Base-by-base conservation (phyloP, 2,329 filamentous ascomycete species). In the Annulohypoxylon truncatum region DNA sequence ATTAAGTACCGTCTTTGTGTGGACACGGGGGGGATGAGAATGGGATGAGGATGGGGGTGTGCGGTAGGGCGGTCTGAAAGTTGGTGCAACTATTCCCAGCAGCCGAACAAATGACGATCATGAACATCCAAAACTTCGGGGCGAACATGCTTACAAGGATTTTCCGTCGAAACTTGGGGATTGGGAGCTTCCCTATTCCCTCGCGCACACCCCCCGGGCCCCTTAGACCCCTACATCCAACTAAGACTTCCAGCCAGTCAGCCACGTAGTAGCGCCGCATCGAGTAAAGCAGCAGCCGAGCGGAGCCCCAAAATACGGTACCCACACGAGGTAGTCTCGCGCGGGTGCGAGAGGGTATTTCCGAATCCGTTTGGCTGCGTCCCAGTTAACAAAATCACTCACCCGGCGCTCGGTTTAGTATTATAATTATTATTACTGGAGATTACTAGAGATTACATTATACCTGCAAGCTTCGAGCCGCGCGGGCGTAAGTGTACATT, bases 371-470 rank as follows among this genome's bases (percentile, higher is more conserved):
- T 67, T 61, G 64, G 35, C 52, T 69, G 64, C 67, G 52, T 66
- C 58, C 51, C 50, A 55, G 29, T 48, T 18, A 55, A 67, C 57
- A 67, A 69, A 69, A 69, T 69, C 46, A 67, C 67, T 69, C 67
- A 69, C 60, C 56, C 50, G 55, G 35, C 35, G n/a, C 35, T 52
- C 8, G 20, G 47, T 40, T 64, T 64, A 64, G 63, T 26, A 66
- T 67, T 46, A 40, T 42, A 26, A 22, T 20, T 50, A 57, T 64
- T 64, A 66, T 62, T 58, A 69, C 56, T 66, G 63, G 62, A 52
- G 46, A 64, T 58, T 57, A 40, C 33, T 20, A 48, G 20, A 31
- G 26, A 48, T 48, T 52, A 20, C 28, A 48, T 42, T 42, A 42
- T 22, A 42, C 38, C n/a, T n/a, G 13, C 10, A 50, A 18, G 3